Base-by-base conservation (phyloP, 202 grass and related monocot genomes). In the Miscanthus sacchariflorus region DNA sequence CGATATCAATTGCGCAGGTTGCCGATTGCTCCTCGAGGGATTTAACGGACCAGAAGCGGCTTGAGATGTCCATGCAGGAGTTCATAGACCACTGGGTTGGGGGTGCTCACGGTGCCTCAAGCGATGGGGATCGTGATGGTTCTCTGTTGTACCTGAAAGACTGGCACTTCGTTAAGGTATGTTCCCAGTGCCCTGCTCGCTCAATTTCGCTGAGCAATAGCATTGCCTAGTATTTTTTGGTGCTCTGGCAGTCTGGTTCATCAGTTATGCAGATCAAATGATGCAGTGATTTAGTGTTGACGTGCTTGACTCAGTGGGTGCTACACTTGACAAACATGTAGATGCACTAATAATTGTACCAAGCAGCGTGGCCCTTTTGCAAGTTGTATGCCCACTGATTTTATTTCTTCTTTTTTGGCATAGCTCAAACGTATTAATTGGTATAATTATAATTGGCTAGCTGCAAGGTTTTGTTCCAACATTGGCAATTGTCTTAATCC, bases 161-260 rank as follows among this genome's bases (percentile, higher is more conserved):
- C 81, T 98, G 96, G 96, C 93, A 96, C 91, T 96, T 98, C 82
- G 89, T 91, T 58, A 96, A 96, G 91, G 96, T 98, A 28, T 73
- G 70, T n/a, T 71, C 19, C 14, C 21, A 70, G 9, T 64, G 21
- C 36, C 27, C 12, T 81, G 15, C 44, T 91, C 7, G 10, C 54
- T 77, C 59, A 15, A 17, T 71, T 30, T 74, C 46, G 38, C 18
- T 88, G 27, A 49, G 61, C 39, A 48, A 80, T 30, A 61, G 24
- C 39, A 40, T 15, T 71, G n/a, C 3, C 19, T 83, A n/a, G 50
- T 61, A 65, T 42, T n/a, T 72, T 42, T 83, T 15, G 68, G 79
- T 59, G 49, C 11, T 84, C 21, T 39, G 17, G 46, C 81, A 28
- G 21, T 39, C 24, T 59, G 3, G 39, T 82, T 52, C 25, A 54